These are phyloP conservation scores for Thermothielavioides terrestris DNA, from an alignment of 495 filamentous ascomycete species.

Conservation along the genomic window DNA sequence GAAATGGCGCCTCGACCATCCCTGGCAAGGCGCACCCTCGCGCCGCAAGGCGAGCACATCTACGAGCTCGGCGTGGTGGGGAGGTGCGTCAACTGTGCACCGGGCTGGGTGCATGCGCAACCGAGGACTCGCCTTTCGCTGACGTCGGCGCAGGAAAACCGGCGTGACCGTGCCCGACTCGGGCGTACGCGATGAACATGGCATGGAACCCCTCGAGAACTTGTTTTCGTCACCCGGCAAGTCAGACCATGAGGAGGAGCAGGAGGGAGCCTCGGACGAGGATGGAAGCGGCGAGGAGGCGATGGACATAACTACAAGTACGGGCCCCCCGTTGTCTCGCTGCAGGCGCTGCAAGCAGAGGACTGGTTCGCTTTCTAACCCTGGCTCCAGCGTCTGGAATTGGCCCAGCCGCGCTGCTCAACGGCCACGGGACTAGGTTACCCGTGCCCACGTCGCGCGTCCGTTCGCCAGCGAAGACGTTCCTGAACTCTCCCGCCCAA, in stretches of 20 bases:
- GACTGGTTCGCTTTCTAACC: neutral
- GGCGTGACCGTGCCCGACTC: conserved; percentile 73
- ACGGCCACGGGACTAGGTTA: conserved; percentile 30
- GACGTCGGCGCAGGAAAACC: conserved; percentile 50
- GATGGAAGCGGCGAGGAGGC: conserved; percentile 26
- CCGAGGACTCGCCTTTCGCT: neutral
- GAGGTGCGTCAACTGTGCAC: conserved; percentile 29
- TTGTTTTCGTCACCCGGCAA: conserved; percentile 79
- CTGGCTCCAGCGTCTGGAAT: conserved; percentile 17
- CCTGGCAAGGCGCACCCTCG: conserved; percentile 28
- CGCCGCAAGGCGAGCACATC: conserved; percentile 34
- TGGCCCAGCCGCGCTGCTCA: conserved; percentile 24
- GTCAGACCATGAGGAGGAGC: conserved; percentile 8
- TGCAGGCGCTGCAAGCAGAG: too few species aligned
- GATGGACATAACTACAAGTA: conserved; percentile 39
- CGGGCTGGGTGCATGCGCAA: neutral
- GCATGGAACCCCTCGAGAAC: conserved; percentile 74
- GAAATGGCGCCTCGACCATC: conserved; percentile 29
- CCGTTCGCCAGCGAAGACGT: conserved; percentile 48
- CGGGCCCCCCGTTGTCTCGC: neutral
- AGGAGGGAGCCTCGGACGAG: conserved; percentile 14
- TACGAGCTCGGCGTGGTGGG: conserved; percentile 43
- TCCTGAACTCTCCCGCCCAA: conserved; percentile 48
- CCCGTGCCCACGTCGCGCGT: conserved; percentile 40
- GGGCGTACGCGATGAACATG: conserved; percentile 79